Evolutionary conservation across 108 stramenopile genomes (phyloP).

Genomic region (Cyclotella distinguenda): DNA sequence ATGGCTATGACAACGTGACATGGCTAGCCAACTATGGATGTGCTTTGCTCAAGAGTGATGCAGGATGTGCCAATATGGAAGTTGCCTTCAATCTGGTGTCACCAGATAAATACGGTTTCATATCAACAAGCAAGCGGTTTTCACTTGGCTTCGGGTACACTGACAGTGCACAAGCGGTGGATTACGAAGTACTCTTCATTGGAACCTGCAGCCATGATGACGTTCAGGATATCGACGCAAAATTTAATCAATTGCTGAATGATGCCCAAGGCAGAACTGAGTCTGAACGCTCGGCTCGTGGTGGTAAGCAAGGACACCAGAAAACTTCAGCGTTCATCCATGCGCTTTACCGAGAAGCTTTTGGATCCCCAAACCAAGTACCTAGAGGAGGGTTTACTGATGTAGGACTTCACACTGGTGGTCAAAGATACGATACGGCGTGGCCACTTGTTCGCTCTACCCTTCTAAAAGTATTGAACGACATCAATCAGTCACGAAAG

Average conservation of each 20-base stretch:
- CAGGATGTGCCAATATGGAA: constrained; percentile 9
- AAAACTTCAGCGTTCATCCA: constrained; percentile 36
- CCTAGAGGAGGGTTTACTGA: constrained; percentile 40
- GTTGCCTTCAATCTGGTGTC: constrained; percentile 21
- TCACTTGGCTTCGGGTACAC: constrained; percentile 11
- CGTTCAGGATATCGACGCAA: background rate
- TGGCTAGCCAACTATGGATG: constrained; percentile 44
- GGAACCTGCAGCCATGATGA: constrained; percentile 9
- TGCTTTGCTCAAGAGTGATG: constrained; percentile 23
- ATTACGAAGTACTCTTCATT: constrained; percentile 30
- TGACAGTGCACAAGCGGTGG: constrained; percentile 10
- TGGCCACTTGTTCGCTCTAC: constrained; percentile 23
- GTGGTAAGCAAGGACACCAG: constrained; percentile 37
- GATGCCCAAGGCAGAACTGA: constrained; percentile 17
- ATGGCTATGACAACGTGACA: constrained; percentile 8
- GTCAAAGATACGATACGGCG: constrained; percentile 2
- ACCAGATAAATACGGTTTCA: constrained; percentile 23
- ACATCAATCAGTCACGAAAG: background rate
- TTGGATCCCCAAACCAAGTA: background rate
- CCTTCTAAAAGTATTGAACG: constrained; percentile 13
- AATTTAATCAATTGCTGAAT: constrained; percentile 1
- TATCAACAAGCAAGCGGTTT: constrained; percentile 5
- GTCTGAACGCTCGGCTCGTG: constrained; percentile 14
- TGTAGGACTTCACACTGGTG: constrained; percentile 44
- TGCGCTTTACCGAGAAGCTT: constrained; percentile 30